Percentiles rank a stretch among this genome's conserved stretches.
phyloP scores from a whole-genome alignment of 805 yeast genomes.

The Metschnikowia kunwiensis region DNA sequence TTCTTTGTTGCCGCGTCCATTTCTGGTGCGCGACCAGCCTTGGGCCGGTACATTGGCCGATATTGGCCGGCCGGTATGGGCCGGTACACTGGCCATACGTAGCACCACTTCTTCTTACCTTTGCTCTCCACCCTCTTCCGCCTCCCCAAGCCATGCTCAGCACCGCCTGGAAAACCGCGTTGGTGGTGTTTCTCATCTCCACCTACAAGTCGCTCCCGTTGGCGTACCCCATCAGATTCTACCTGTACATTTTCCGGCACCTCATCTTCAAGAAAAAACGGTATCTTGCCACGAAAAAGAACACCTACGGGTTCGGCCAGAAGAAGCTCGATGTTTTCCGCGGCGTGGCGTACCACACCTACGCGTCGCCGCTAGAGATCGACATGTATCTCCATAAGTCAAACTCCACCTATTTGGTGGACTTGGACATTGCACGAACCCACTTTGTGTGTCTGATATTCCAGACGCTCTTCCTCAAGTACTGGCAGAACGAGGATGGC shows the following conservation, averaged over 20 bases:
- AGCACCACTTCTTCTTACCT: too few species aligned
- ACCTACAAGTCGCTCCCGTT: constrained; percentile 67
- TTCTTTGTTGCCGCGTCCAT: too few species aligned
- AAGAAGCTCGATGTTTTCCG: constrained; percentile 38
- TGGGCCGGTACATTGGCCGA: too few species aligned
- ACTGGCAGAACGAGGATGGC: constrained; percentile 36
- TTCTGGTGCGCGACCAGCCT: too few species aligned
- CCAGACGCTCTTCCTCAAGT: constrained; percentile 50
- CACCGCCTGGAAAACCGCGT: constrained; percentile 5
- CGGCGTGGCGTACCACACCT: constrained; percentile 43
- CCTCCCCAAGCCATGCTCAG: too few species aligned
- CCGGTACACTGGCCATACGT: too few species aligned
- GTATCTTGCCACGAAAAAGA: constrained; percentile 23
- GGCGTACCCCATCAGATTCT: constrained; percentile 64
- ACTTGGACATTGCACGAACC: constrained; percentile 75
- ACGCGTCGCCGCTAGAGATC: constrained; percentile 74
- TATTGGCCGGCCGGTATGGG: too few species aligned
- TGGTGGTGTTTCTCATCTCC: constrained; percentile 28
- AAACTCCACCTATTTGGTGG: constrained; percentile 80
- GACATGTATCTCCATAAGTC: constrained; percentile 87
- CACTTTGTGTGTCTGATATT: constrained; percentile 56
- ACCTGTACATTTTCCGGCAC: constrained; percentile 40
- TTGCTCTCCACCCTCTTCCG: too few species aligned
- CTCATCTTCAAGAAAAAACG: constrained; percentile 35
- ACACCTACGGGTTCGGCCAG: constrained; percentile 33